These are phyloP conservation scores for Irineochytrium annulatum DNA, from an alignment of 192 early-diverging fungal species.

Conservation along the genomic window DNA sequence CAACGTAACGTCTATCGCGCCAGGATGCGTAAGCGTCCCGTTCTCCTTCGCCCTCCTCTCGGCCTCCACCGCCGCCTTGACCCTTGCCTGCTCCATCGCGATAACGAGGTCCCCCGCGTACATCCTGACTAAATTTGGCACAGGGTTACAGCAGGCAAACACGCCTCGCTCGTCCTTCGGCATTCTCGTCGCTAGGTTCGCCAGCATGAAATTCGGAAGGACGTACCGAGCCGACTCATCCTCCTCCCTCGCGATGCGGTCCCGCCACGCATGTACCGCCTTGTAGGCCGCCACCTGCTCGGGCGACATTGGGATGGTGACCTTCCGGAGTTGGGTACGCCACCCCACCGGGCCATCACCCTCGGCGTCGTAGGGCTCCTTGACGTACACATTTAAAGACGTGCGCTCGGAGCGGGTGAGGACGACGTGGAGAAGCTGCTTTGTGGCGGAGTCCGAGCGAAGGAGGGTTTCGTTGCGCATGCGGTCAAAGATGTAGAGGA, in stretches of 20 bases:
- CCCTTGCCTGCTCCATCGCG: constrained; percentile 29
- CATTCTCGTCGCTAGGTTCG: constrained; percentile 64
- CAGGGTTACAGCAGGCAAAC: constrained; percentile 69
- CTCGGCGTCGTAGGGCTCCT: constrained; percentile 80
- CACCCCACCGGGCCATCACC: constrained; percentile 82
- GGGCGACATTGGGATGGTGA: constrained; percentile 31
- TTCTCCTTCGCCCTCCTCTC: not conserved
- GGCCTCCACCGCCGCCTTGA: constrained; percentile 9
- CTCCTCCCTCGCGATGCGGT: constrained; percentile 82
- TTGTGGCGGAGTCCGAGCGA: constrained; percentile 55
- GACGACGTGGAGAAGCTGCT: constrained; percentile 61
- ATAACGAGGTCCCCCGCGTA: constrained; percentile 69
- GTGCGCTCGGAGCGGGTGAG: constrained; percentile 69
- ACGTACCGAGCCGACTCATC: constrained; percentile 90
- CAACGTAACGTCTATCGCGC: too few relatives aligned
- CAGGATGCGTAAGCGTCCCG: too few relatives aligned
- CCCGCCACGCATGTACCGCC: constrained; percentile 89
- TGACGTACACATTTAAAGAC: constrained; percentile 65
- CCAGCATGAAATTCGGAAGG: constrained; percentile 86
- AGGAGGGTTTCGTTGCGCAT: constrained; percentile 80
- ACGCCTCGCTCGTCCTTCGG: constrained; percentile 67
- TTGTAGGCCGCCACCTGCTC: constrained; percentile 78
- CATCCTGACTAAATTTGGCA: constrained; percentile 73
- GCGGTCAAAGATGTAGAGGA: constrained; percentile 90
- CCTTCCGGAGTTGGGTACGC: constrained; percentile 62